Evolutionary conservation across 768 basidiomycete genomes (phyloP).

Genomic region (Calocybe cyanea): DNA sequence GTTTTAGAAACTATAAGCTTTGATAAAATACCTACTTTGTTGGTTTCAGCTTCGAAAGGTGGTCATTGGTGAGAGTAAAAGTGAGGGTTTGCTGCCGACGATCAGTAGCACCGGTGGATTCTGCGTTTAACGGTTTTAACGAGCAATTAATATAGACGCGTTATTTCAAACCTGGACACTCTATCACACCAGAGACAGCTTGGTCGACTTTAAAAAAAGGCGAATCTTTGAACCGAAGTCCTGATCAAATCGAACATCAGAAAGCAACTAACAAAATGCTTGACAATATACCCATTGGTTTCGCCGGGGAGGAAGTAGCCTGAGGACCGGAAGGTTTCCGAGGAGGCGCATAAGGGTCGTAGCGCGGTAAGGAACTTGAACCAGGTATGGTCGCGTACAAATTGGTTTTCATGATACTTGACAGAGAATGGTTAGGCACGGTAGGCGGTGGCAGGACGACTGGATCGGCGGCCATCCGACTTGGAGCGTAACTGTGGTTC

Average conservation of each 20-base stretch:
- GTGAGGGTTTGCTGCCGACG: slow-evolving; percentile 57
- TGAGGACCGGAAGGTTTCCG: slow-evolving; percentile 38
- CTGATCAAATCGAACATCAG: slow-evolving; percentile 34
- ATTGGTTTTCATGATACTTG: slow-evolving; percentile 25
- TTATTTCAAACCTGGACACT: slow-evolving; percentile 67
- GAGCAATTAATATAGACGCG: not conserved
- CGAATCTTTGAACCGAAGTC: slow-evolving; percentile 73
- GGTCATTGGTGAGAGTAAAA: slow-evolving; percentile 67
- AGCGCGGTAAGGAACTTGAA: slow-evolving; percentile 39
- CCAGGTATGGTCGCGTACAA: slow-evolving; percentile 26
- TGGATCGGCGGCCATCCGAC: slow-evolving; percentile 14
- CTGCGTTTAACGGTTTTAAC: slow-evolving; percentile 35
- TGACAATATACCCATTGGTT: slow-evolving; percentile 25
- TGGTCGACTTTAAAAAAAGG: slow-evolving; percentile 75
- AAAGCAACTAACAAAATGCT: not conserved
- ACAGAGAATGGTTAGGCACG: slow-evolving; percentile 18
- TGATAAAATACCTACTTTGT: slow-evolving; percentile 41
- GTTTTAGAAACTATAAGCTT: slow-evolving; percentile 4
- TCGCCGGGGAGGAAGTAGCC: slow-evolving; percentile 32
- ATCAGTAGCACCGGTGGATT: slow-evolving; percentile 77
- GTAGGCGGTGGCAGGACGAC: slow-evolving; percentile 15
- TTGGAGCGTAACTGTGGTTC: slow-evolving; percentile 17
- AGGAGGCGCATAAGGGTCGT: slow-evolving; percentile 67
- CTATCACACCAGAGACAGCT: slow-evolving; percentile 56
- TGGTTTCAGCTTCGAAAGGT: slow-evolving; percentile 54